Conservation (phyloP, 805 yeast species). For the Ogataea polymorpha region DNA sequence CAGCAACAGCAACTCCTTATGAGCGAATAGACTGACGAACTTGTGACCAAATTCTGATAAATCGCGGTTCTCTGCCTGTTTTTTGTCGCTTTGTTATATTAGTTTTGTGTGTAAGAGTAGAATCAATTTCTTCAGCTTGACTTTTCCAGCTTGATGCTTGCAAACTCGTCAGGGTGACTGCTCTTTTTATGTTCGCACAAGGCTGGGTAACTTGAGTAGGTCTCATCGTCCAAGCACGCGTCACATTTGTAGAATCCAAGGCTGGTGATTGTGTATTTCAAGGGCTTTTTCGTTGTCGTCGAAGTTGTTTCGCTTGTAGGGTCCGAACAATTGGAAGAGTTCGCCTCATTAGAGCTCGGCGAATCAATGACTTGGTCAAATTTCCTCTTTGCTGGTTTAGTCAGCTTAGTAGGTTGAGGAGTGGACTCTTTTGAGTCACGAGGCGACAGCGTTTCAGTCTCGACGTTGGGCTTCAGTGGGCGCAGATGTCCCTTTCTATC, state of each 20-base stretch:
- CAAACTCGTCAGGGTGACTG: constrained; percentile 20
- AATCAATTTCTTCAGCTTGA: constrained; percentile 3
- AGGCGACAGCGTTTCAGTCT: constrained; percentile 1
- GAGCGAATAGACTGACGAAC: constrained; percentile 5
- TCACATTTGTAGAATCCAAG: constrained; percentile 22
- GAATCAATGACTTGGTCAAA: constrained; percentile 5
- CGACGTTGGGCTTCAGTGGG: constrained; percentile 18
- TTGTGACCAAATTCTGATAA: neutral
- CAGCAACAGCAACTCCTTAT: constrained; percentile 9
- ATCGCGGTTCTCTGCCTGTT: neutral
- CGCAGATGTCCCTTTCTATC: constrained; percentile 17
- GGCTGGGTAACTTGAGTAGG: constrained; percentile 20
- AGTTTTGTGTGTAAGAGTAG: constrained; percentile 11
- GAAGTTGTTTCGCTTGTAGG: neutral
- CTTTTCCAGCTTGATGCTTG: neutral
- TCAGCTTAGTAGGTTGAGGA: constrained; percentile 1
- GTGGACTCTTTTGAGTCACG: constrained; percentile 6
- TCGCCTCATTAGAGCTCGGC: neutral
- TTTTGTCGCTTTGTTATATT: constrained; percentile 14
- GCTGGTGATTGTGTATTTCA: constrained; percentile 20
- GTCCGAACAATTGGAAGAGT: neutral
- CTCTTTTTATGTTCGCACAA: constrained; percentile 21
- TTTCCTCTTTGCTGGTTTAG: constrained; percentile 6
- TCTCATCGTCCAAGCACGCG: constrained; percentile 11
- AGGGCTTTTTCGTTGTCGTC: constrained; percentile 4